Evolutionary conservation across 192 early-diverging fungal genomes (phyloP), one percentile per base, ranked within the genome.

Genomic region (Podila minutissima): DNA sequence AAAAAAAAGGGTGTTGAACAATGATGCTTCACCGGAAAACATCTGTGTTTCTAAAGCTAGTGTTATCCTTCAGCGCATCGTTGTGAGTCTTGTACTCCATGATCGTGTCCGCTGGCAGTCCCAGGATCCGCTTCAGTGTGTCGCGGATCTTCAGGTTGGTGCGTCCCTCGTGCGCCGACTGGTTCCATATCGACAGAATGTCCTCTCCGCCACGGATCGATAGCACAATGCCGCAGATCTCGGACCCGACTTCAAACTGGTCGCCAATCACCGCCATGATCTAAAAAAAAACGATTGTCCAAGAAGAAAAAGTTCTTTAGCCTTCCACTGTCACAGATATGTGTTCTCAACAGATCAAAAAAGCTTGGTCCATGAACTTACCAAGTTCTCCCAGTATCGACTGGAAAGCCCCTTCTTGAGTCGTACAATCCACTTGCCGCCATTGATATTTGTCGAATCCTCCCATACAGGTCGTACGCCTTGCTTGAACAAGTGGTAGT

Each of bases 41-140:
- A 65, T 96, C 94, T 4, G 96, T 93, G 82, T 94, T 93, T 64
- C 93, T 88, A 85, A 96, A 97, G 81, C 91, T 93, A 11, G 92
- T 93, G 74, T 93, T 94, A 76, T 96, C 95, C 75, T 91, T 92
- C 62, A 97, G 79, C 13, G 95, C 93, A 62, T 92, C 91, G 59
- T 93, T 93, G 76, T 98, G 96, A 15, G 93, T 93, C 87, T 98
- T 98, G 85, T 98, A 98, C 64, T 98, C 96, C 89, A 98, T 94
- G 32, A 94, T 84, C 59, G 93, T 94, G 49, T 96, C 94, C 9
- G 88, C 63, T 11, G 97, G 97, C 41, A 98, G 83, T 62, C 88
- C 91, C 77, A 98, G 82, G 11, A 95, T 89, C 37, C 87, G 75
- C 76, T 96, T 97, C 83, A 98, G 88, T 12, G 93, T 93, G 82